Percentiles rank a stretch among this genome's conserved stretches.
phyloP scores from a whole-genome alignment of 192 early-diverging fungal genomes.

The Rhizophagus prolifer region DNA sequence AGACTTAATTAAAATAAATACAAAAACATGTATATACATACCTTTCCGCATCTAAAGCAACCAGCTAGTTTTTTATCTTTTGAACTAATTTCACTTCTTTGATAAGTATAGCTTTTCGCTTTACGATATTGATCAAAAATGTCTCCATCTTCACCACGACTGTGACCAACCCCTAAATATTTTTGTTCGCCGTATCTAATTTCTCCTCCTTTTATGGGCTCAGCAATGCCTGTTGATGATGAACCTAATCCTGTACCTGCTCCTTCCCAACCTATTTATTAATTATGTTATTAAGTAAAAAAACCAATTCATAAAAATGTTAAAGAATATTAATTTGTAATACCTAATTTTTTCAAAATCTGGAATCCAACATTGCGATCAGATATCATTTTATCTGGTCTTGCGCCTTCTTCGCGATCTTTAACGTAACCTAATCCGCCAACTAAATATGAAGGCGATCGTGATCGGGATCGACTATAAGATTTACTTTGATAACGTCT shows the following conservation, averaged over 20 bases:
- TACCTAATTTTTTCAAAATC: conserved; percentile 31
- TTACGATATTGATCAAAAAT: conserved; percentile 33
- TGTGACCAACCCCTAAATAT: conserved; percentile 29
- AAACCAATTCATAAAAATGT: not conserved
- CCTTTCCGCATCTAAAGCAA: conserved; percentile 30
- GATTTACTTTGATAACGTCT: conserved; percentile 21
- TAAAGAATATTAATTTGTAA: not conserved
- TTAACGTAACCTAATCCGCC: conserved; percentile 15
- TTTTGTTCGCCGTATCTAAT: conserved; percentile 25
- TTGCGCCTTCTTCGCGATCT: not conserved
- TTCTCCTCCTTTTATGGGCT: conserved; percentile 29
- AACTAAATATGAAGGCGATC: not conserved
- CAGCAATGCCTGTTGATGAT: conserved; percentile 20
- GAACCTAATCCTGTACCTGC: conserved; percentile 26
- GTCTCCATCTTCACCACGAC: conserved; percentile 19
- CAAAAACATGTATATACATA: not conserved
- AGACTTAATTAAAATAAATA: not conserved
- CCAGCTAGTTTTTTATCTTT: conserved; percentile 30
- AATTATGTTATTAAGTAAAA: not conserved
- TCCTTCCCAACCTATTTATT: conserved; percentile 26
- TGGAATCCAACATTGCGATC: conserved; percentile 30
- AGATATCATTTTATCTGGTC: conserved; percentile 32
- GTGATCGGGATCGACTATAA: conserved; percentile 19
- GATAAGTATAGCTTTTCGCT: conserved; percentile 32
- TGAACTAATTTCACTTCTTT: conserved; percentile 19